phyloP scores from a whole-genome alignment of 2,329 filamentous ascomycete genomes.

The Pseudofabraea citricarpa region DNA sequence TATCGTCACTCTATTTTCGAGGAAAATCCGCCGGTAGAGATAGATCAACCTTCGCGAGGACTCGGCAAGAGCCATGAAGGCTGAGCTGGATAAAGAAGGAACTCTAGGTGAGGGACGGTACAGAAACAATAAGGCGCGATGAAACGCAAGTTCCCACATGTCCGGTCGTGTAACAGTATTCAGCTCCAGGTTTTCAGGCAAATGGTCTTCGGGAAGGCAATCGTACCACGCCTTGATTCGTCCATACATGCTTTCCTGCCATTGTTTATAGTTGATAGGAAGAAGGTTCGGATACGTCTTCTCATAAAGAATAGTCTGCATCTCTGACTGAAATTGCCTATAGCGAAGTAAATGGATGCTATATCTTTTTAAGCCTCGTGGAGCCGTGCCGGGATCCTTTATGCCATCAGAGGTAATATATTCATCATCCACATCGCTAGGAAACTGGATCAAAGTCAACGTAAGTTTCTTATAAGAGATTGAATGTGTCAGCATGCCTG shows the following conservation, averaged over 20 bases:
- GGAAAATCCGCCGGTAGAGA: conserved; percentile 7
- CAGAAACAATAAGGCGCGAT: conserved; percentile 4
- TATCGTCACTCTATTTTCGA: conserved; percentile 6
- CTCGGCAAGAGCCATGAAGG: conserved; percentile 1
- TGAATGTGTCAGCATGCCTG: not conserved
- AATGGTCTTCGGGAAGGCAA: not conserved
- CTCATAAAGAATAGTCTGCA: conserved; percentile 4
- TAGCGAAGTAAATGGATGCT: conserved; percentile 4
- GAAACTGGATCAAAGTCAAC: conserved; percentile 2
- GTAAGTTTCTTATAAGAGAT: not conserved
- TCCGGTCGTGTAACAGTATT: not conserved
- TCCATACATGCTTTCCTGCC: conserved; percentile 4
- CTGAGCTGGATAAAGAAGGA: not conserved
- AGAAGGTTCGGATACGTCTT: not conserved
- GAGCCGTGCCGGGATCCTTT: not conserved
- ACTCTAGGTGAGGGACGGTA: conserved; percentile 8
- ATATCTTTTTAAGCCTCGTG: not conserved
- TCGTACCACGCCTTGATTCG: conserved; percentile 5
- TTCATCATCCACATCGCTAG: conserved; percentile 4
- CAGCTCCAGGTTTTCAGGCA: not conserved
- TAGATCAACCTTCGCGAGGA: conserved; percentile 1
- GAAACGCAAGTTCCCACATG: conserved; percentile 3
- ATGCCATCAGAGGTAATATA: conserved; percentile 1
- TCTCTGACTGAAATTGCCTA: conserved; percentile 5
- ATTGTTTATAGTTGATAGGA: conserved; percentile 2